A percentile compares a stretch with the other conserved stretches of the same genome.
Conservation (phyloP, 352 stramenopile species). For the Globisporangium canariense region DNA sequence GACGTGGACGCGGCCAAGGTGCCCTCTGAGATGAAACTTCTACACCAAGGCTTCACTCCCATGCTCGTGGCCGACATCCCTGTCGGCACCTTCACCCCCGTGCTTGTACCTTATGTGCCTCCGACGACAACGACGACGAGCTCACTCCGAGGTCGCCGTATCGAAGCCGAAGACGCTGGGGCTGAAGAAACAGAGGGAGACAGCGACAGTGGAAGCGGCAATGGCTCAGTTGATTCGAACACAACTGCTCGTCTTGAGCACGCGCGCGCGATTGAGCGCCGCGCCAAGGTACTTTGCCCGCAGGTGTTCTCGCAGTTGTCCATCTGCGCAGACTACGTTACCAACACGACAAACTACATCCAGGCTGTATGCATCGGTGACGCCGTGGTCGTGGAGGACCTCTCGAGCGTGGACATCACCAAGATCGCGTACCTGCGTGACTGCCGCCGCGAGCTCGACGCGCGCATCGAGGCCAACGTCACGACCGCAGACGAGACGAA, state of each 20-base stretch:
- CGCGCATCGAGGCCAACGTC: conserved; percentile 18
- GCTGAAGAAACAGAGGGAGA: conserved; percentile 1
- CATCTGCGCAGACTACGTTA: conserved; percentile 25
- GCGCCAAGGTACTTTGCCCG: conserved; percentile 20
- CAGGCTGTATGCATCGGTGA: conserved; percentile 25
- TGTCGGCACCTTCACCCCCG: conserved; percentile 1
- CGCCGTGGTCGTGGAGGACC: conserved; percentile 14
- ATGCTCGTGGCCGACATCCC: conserved; percentile 3
- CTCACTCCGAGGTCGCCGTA: neutral
- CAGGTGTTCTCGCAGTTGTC: conserved; percentile 21
- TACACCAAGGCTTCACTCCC: conserved; percentile 8
- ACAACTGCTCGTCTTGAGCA: neutral
- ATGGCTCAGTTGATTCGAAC: neutral
- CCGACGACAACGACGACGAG: neutral
- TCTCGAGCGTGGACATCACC: conserved; percentile 27
- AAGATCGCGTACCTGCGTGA: conserved; percentile 32
- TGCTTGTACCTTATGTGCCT: neutral
- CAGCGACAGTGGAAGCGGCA: neutral
- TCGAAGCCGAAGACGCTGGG: neutral
- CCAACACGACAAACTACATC: conserved; percentile 24
- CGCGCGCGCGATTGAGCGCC: conserved; percentile 4
- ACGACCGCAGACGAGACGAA: conserved; percentile 13
- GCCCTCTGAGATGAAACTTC: conserved; percentile 2
- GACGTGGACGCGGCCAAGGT: conserved; percentile 18
- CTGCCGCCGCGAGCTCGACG: conserved; percentile 30